phyloP scores from a whole-genome alignment of 768 basidiomycete species.

The Trametes coccinea region DNA sequence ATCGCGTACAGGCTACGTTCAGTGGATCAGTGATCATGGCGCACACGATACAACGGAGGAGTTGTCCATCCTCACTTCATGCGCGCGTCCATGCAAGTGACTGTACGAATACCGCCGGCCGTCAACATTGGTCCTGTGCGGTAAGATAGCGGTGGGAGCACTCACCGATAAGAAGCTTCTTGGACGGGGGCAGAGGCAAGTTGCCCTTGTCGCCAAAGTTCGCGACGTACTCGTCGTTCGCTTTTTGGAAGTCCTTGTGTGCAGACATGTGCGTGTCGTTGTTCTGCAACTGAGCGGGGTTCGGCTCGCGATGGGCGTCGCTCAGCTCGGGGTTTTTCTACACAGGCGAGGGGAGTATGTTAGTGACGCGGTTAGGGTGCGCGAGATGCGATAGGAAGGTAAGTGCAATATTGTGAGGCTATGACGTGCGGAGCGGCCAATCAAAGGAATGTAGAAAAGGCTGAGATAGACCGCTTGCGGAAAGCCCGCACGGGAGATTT shows the following conservation, averaged over 20 bases:
- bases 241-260: constrained; percentile 36
- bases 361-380: not conserved
- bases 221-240: constrained; percentile 48
- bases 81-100: constrained; percentile 77
- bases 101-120: constrained; percentile 29
- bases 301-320: constrained; percentile 11
- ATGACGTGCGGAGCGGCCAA: constrained; percentile 12
- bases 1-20: constrained; percentile 51
- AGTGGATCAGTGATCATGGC: not conserved
- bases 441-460: not conserved
- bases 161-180: constrained; percentile 42
- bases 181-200: constrained; percentile 43
- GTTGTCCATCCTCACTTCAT: constrained; percentile 53
- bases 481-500: not conserved
- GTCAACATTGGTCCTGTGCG: not conserved
- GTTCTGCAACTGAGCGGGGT: constrained; percentile 1
- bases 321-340: constrained; percentile 21
- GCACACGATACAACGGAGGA: not conserved
- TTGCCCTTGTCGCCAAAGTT: constrained; percentile 46
- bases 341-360: not conserved
- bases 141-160: not conserved
- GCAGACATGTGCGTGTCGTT: constrained; percentile 27
- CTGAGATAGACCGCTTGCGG: not conserved
- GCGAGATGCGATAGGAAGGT: not conserved
- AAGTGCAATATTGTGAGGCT: constrained; percentile 8